These are phyloP conservation scores for Aspergillus intermedius DNA, from an alignment of 2,329 filamentous ascomycete genomes.

Conservation along the genomic window DNA sequence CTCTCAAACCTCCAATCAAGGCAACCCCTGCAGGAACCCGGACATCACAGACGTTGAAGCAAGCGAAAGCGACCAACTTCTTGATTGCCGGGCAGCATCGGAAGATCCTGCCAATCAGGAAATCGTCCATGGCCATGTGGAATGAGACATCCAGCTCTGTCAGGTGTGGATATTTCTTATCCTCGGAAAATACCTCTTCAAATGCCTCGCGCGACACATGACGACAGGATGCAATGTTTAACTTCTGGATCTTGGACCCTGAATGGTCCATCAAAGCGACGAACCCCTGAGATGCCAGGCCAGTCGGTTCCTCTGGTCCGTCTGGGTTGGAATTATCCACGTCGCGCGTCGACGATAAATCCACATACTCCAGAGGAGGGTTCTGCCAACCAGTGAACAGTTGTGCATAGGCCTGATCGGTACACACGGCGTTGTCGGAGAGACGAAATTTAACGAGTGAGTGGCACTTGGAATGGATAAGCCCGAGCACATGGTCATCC, in stretches of 20 bases:
- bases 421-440: slow-evolving; percentile 67
- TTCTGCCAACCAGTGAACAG: slow-evolving; percentile 76
- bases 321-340: slow-evolving; percentile 65
- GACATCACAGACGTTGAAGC: slow-evolving; percentile 53
- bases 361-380: slow-evolving; percentile 60
- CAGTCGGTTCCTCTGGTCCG: slow-evolving; percentile 56
- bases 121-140: slow-evolving; percentile 40
- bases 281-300: slow-evolving; percentile 71
- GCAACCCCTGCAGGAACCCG: slow-evolving; percentile 53
- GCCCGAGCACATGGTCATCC: slow-evolving; percentile 63
- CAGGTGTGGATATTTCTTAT: slow-evolving; percentile 60
- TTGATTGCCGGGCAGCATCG: slow-evolving; percentile 41
- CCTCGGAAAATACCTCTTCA: slow-evolving; percentile 62
- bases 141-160: slow-evolving; percentile 71
- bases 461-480: slow-evolving; percentile 64
- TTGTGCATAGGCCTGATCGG: slow-evolving; percentile 63
- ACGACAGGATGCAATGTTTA: slow-evolving; percentile 79
- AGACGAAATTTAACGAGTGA: slow-evolving; percentile 71
- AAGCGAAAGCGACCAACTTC: slow-evolving; percentile 57
- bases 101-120: slow-evolving; percentile 40
- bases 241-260: slow-evolving; percentile 54
- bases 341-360: slow-evolving; percentile 71
- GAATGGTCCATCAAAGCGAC: slow-evolving; percentile 79
- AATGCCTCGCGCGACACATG: slow-evolving; percentile 70
- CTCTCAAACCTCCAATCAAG: slow-evolving; percentile 54